phyloP scores from a whole-genome alignment of 257 asterid genomes.

The Solanum paucissectum region DNA sequence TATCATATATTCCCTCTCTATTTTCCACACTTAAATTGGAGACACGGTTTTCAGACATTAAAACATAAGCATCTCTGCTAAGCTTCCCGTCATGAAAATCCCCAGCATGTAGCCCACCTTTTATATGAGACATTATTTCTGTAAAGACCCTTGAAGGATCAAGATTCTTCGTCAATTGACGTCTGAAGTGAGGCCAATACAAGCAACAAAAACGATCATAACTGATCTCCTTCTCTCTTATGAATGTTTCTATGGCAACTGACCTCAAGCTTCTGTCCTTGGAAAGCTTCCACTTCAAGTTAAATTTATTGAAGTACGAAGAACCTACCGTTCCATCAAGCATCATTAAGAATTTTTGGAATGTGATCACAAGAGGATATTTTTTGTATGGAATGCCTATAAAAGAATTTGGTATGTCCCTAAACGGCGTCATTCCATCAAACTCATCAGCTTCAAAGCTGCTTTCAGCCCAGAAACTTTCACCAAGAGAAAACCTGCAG shows the following conservation, averaged over 20 bases:
- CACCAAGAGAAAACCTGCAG: conserved; percentile 31
- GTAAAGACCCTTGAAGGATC: conserved; percentile 50
- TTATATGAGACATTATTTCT: conserved; percentile 58
- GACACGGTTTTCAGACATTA: conserved; percentile 23
- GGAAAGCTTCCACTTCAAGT: conserved; percentile 6
- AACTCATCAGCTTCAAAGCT: conserved; percentile 29
- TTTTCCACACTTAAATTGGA: conserved; percentile 28
- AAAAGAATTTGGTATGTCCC: conserved; percentile 49
- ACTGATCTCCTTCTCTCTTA: conserved; percentile 43
- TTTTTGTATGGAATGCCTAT: conserved; percentile 22
- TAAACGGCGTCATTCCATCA: conserved; percentile 31
- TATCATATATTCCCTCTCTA: conserved; percentile 33
- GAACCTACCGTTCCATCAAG: conserved; percentile 48
- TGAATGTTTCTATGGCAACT: conserved; percentile 28
- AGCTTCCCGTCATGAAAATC: conserved; percentile 20
- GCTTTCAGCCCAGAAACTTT: conserved; percentile 2
- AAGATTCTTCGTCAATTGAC: conserved; percentile 22
- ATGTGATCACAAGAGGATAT: conserved; percentile 59
- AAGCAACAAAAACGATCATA: conserved; percentile 30
- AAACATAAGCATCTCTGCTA: conserved; percentile 26
- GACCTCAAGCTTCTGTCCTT: conserved; percentile 22
- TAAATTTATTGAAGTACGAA: conserved; percentile 43
- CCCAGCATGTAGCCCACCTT: conserved; percentile 32
- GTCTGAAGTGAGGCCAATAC: conserved; percentile 53
- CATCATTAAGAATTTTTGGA: conserved; percentile 62